A percentile compares a stretch with the other conserved stretches of the same genome.
Conservation (phyloP, 1,284 basidiomycete genomes). For the Malassezia yamatoensis region DNA sequence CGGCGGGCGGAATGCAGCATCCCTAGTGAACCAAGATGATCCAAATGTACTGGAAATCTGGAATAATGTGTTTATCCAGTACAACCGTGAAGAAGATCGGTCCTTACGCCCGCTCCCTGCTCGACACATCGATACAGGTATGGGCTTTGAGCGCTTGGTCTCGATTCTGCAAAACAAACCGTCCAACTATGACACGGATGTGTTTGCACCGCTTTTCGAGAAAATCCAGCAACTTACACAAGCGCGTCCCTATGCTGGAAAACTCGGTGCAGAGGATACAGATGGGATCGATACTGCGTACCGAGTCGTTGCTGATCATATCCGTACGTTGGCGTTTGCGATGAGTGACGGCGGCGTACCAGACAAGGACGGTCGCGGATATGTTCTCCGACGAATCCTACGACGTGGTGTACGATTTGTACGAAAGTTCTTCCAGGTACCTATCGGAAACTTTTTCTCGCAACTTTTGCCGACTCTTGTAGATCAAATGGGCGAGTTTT, state of each 20-base stretch:
- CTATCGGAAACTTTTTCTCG: constrained; percentile 91
- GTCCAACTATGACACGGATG: constrained; percentile 96
- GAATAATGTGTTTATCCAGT: constrained; percentile 99
- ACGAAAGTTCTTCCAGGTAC: constrained; percentile 85
- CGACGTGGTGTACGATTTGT: constrained; percentile 86
- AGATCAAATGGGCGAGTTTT: constrained; percentile 75
- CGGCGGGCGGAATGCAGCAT: constrained; percentile 79
- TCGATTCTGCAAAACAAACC: constrained; percentile 80
- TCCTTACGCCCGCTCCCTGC: constrained; percentile 70
- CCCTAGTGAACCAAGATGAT: constrained; percentile 88
- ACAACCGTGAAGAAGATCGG: constrained; percentile 84
- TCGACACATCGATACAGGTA: constrained; percentile 94
- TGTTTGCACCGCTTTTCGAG: constrained; percentile 79
- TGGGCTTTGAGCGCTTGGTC: constrained; percentile 96
- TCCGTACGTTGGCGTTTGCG: constrained; percentile 87
- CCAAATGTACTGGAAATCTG: constrained; percentile 95
- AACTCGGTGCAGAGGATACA: constrained; percentile 79
- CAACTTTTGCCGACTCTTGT: constrained; percentile 78
- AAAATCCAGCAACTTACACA: constrained; percentile 82
- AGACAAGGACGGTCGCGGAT: constrained; percentile 89
- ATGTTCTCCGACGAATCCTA: constrained; percentile 83
- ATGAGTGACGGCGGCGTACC: constrained; percentile 92
- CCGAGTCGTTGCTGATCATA: constrained; percentile 91
- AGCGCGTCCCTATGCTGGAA: constrained; percentile 74
- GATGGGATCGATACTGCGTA: constrained; percentile 97